phyloP scores from a whole-genome alignment of 2,329 filamentous ascomycete species.

The Westerdykella ornata region DNA sequence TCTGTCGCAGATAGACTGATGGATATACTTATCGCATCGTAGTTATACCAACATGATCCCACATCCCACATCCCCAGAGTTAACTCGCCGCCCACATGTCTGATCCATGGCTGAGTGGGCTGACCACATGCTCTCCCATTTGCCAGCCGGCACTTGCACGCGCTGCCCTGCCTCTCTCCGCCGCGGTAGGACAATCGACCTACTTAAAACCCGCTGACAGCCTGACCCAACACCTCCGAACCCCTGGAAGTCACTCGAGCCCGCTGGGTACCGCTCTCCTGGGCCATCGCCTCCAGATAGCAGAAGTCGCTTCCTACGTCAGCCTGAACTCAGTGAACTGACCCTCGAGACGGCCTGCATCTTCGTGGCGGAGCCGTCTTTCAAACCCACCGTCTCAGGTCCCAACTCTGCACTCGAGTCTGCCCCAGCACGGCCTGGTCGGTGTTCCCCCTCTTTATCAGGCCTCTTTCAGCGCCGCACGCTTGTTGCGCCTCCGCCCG shows the following conservation, averaged over 20 bases:
- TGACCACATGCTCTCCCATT: constrained; percentile 26
- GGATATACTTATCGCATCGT: constrained; percentile 3
- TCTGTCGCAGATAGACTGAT: constrained; percentile 21
- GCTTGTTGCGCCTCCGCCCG: constrained; percentile 5
- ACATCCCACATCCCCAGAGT: neutral
- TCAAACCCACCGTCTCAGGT: neutral
- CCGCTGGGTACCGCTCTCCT: constrained; percentile 6
- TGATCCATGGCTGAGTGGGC: constrained; percentile 12
- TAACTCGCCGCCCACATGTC: neutral
- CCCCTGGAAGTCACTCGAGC: constrained; percentile 12
- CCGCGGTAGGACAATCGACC: constrained; percentile 13
- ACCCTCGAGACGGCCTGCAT: neutral
- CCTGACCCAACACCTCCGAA: constrained; percentile 9
- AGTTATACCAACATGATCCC: neutral
- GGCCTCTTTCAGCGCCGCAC: neutral
- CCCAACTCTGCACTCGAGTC: neutral
- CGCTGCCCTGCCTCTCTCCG: neutral
- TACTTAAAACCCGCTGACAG: constrained; percentile 26
- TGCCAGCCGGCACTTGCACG: constrained; percentile 22
- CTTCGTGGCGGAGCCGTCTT: neutral
- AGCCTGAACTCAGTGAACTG: constrained; percentile 2
- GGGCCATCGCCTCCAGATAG: constrained; percentile 2
- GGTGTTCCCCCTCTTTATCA: constrained; percentile 5
- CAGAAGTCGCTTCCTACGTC: constrained; percentile 3
- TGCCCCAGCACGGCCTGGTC: neutral